phyloP scores from a whole-genome alignment of 179 eudicot genomes.

The Nepenthes alata region DNA sequence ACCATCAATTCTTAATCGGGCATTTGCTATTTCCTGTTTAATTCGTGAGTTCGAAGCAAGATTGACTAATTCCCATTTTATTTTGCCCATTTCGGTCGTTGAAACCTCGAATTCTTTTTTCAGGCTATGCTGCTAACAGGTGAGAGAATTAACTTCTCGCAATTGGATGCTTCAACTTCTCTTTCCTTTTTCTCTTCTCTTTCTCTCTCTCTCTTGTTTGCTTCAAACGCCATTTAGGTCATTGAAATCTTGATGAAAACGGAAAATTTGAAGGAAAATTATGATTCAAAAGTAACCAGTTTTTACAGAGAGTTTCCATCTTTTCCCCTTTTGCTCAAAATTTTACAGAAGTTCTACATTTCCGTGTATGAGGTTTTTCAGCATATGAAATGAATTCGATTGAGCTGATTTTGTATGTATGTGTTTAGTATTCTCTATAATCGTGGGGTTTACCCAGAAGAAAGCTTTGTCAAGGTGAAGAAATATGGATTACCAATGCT shows the following conservation, averaged over 20 bases:
- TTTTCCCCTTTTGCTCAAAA: neutral
- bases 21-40: neutral
- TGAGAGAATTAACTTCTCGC: constrained; percentile 8
- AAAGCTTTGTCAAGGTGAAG: constrained; percentile 75
- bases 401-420: constrained; percentile 1
- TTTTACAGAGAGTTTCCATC: no score
- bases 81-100: neutral
- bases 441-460: constrained; percentile 89
- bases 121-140: constrained; percentile 98
- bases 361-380: neutral
- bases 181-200: neutral
- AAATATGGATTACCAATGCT: constrained; percentile 88
- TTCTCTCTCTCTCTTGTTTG: neutral
- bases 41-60: neutral
- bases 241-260: no score
- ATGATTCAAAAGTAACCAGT: no score
- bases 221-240: no score
- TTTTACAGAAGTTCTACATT: no score
- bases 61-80: constrained; percentile 2
- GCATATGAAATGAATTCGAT: neutral
- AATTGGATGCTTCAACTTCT: neutral
- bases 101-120: constrained; percentile 9
- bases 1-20: neutral
- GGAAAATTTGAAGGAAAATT: no score
- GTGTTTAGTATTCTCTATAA: constrained; percentile 64